Percentiles rank a stretch among this genome's conserved stretches.
Conservation (phyloP, 2,329 filamentous ascomycete genomes). For the Xylariaceae sp. region DNA sequence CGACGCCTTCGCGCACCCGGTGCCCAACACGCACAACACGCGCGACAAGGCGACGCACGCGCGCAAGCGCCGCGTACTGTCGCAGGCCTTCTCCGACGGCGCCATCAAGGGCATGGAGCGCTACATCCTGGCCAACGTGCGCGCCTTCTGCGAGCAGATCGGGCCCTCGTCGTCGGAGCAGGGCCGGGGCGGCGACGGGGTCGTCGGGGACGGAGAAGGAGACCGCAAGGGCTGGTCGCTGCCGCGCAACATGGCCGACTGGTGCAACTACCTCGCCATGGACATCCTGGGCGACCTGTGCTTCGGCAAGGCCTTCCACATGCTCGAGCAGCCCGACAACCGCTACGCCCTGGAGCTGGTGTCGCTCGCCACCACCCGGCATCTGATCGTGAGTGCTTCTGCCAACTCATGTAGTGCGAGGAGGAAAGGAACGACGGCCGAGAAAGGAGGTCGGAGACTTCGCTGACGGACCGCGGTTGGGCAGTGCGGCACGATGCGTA, state of each 20-base stretch:
- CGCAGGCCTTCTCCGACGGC: slow-evolving; percentile 62
- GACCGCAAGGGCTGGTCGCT: slow-evolving; percentile 49
- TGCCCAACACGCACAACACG: slow-evolving; percentile 65
- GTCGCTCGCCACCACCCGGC: slow-evolving; percentile 58
- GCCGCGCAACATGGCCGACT: slow-evolving; percentile 55
- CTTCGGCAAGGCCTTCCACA: slow-evolving; percentile 56
- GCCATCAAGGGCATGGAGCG: slow-evolving; percentile 62
- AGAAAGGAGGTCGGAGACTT: no score
- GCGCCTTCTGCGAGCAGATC: slow-evolving; percentile 57
- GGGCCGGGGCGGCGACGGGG: no score
- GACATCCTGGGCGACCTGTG: slow-evolving; percentile 54
- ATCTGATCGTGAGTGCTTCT: slow-evolving; percentile 52
- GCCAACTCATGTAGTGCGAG: no score
- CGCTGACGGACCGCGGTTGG: neutral
- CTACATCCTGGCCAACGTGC: slow-evolving; percentile 57
- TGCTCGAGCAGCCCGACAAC: slow-evolving; percentile 52
- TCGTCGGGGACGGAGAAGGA: no score
- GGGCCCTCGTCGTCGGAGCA: slow-evolving; percentile 30
- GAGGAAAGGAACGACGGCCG: no score
- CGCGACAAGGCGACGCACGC: slow-evolving; percentile 63
- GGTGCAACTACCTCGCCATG: slow-evolving; percentile 56
- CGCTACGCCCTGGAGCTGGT: slow-evolving; percentile 61
- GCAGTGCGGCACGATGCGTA: slow-evolving; percentile 62
- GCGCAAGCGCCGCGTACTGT: slow-evolving; percentile 62
- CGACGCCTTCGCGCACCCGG: slow-evolving; percentile 63